A percentile compares a stretch with the other conserved stretches of the same genome.
Evolutionary conservation across 768 basidiomycete species (phyloP).

Genomic region (Hygrocybe coccinea): DNA sequence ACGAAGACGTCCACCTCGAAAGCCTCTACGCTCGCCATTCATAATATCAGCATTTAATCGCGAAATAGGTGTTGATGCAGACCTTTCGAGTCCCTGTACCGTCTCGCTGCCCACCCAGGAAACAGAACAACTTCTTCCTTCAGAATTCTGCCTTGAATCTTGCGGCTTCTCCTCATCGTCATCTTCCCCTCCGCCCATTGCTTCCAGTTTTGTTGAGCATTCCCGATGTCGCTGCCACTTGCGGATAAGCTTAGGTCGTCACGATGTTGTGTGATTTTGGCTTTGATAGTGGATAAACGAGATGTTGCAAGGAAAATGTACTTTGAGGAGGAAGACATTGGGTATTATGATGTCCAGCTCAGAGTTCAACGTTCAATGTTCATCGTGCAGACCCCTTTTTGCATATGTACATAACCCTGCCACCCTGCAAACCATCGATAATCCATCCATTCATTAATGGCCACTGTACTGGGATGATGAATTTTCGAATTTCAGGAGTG

Average conservation of each 20-base stretch:
- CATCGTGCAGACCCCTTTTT: no score
- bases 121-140: constrained; percentile 57
- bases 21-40: constrained; percentile 32
- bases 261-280: neutral
- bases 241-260: neutral
- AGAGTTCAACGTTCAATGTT: no score
- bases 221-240: neutral
- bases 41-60: neutral
- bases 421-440: no score
- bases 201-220: constrained; percentile 42
- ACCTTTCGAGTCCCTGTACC: constrained; percentile 36
- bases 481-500: no score
- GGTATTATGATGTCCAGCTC: no score
- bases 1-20: constrained; percentile 72
- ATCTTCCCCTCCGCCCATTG: constrained; percentile 64
- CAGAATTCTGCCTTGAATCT: constrained; percentile 5
- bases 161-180: constrained; percentile 22
- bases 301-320: neutral
- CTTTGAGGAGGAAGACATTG: neutral
- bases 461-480: no score
- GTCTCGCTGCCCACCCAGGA: constrained; percentile 74
- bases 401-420: no score
- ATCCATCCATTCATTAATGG: no score
- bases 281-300: constrained; percentile 3
- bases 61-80: constrained; percentile 12